These are phyloP conservation scores for Tulasnella sp. DNA, from an alignment of 768 basidiomycete species.

Conservation along the genomic window DNA sequence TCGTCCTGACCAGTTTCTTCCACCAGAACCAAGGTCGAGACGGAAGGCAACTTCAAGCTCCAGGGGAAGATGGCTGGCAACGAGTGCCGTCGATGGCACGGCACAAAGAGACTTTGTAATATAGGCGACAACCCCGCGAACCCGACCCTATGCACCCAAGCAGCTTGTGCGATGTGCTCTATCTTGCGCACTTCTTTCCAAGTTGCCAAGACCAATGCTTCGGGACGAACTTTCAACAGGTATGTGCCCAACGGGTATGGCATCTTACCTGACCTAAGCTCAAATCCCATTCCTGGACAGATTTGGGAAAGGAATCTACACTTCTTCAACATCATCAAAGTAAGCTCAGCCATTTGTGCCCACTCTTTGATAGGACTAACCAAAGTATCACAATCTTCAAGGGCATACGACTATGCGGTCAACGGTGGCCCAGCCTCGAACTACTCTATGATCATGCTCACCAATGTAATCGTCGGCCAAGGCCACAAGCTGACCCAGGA, in stretches of 20 bases:
- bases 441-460: conserved; percentile 11
- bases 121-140: conserved; percentile 7
- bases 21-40: background rate
- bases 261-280: background rate
- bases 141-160: background rate
- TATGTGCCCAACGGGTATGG: background rate
- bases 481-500: conserved; percentile 4
- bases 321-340: conserved; percentile 17
- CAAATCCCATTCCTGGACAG: background rate
- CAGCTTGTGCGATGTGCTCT: conserved; percentile 4
- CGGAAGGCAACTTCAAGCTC: conserved; percentile 18
- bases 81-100: conserved; percentile 21
- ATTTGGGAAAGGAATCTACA: conserved; percentile 11
- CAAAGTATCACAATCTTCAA: background rate
- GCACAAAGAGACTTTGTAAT: conserved; percentile 5
- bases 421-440: background rate
- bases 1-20: background rate
- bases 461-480: conserved; percentile 5
- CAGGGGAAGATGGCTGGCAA: background rate
- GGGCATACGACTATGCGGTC: background rate
- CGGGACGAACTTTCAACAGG: conserved; percentile 11
- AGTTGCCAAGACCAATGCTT: background rate
- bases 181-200: conserved; percentile 16
- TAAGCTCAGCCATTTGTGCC: background rate
- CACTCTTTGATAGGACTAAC: background rate